Evolutionary conservation across 768 basidiomycete species (phyloP), one percentile per base, ranked within the genome.

Genomic region (Tricholoma hemisulphureum): DNA sequence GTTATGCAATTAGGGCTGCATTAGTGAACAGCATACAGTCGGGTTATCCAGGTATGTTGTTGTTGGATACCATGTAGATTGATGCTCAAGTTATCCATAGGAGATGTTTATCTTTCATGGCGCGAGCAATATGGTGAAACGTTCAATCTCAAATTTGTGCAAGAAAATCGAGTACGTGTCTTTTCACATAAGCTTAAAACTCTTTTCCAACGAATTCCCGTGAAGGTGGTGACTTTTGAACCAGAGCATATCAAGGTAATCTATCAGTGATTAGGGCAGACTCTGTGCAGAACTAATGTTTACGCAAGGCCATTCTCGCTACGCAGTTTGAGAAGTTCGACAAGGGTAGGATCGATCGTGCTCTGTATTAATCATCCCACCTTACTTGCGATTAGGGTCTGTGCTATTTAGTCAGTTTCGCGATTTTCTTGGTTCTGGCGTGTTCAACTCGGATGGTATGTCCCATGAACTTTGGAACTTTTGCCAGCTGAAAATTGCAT

Each of bases 401-500:
- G 52, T 63, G 5, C 61, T 70, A 23, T 65, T 59, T 29, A 56
- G 49, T 3, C 69, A 71, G 56, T 57, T 69, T 57, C 54, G 67
- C 43, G 49, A 65, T 6, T 46, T 85, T 4, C 70, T 86, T 3
- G 85, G 85, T 13, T 76, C 76, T 5, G 86, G 86, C 0, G 83
- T 87, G 0, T 86, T 87, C 69, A 84, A 81, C 58, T 76, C 81
- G 2, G 83, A 84, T 63, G 82, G 84, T 78, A 23, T 54, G 32
- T 10, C 9, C 20, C 20, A 9, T 2, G 51, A 37, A 11, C 2
- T 54, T 29, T 13, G 16, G 4, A 28, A 13, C 37, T 6, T 16
- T 26, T 14, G 45, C 10, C 5, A 13, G 3, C 41, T 54, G 6
- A 20, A 23, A 3, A 21, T 20, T 54, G 5, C 26, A 4, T 29